Percentiles rank a stretch among this genome's conserved stretches.
These are phyloP conservation scores for Lactarius sp. DNA, from an alignment of 768 basidiomycete genomes.

Conservation along the genomic window DNA sequence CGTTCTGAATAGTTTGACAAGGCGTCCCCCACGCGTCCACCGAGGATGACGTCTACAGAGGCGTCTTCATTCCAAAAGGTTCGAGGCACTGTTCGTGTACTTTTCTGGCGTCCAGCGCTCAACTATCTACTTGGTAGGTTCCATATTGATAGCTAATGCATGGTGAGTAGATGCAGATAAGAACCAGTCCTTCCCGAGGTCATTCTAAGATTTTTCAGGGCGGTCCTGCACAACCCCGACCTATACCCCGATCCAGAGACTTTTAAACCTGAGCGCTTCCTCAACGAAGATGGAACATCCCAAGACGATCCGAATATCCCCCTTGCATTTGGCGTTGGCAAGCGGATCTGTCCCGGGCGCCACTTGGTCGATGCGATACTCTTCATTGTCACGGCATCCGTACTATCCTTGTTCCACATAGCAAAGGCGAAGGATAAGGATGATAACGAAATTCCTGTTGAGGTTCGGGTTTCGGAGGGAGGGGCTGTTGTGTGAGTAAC, in stretches of 20 bases:
- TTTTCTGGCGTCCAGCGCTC: no score
- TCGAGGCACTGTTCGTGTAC: not conserved
- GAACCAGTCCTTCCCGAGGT: no score
- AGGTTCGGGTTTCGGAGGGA: not conserved
- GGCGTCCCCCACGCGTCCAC: slow-evolving; percentile 8
- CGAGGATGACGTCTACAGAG: slow-evolving; percentile 13
- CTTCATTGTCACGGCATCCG: no score
- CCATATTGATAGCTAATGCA: no score
- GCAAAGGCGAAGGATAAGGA: no score
- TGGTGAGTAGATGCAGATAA: no score
- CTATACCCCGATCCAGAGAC: slow-evolving; percentile 11
- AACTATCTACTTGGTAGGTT: no score
- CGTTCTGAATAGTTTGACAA: not conserved
- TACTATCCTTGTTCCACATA: no score
- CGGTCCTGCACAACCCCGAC: slow-evolving; percentile 7
- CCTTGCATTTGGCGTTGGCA: slow-evolving; percentile 2
- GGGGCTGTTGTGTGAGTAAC: not conserved
- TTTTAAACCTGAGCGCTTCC: slow-evolving; percentile 5
- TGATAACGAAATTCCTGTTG: no score
- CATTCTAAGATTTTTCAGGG: not conserved
- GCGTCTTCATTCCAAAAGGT: slow-evolving; percentile 20
- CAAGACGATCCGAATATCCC: not conserved
- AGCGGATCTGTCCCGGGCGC: slow-evolving; percentile 15
- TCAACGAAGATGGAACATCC: not conserved
- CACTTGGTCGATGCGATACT: not conserved